phyloP scores from a whole-genome alignment of 176 grass and related monocot species.

The Pharus latifolius region DNA sequence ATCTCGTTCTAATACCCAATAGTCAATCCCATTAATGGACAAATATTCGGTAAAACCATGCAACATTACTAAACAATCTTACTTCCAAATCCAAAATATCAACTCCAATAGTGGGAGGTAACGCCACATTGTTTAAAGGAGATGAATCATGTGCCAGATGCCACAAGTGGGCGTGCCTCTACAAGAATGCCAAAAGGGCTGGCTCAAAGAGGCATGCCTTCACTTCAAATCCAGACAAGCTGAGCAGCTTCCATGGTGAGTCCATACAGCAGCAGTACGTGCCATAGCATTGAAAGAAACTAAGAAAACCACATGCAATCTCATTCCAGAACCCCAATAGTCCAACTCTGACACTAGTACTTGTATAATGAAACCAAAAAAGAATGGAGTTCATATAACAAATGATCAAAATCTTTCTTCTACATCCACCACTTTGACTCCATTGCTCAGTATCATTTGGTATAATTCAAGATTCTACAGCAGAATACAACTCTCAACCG shows the following conservation, averaged over 20 bases:
- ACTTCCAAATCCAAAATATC: neutral
- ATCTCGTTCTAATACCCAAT: neutral
- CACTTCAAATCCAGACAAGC: neutral
- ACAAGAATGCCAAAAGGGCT: neutral
- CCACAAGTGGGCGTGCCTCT: neutral
- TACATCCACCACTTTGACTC: neutral
- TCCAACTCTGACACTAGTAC: neutral
- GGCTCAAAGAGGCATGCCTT: neutral
- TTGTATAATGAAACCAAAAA: neutral
- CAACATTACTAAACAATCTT: neutral
- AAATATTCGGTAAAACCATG: slow-evolving; percentile 1
- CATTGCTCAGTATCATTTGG: neutral
- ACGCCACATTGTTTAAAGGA: no score
- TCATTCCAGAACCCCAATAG: neutral
- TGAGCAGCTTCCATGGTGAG: neutral
- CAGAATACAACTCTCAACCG: neutral
- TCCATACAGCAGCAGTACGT: neutral
- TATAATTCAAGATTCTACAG: neutral
- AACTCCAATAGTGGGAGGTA: neutral
- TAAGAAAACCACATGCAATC: neutral
- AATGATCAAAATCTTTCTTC: neutral
- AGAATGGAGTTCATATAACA: neutral
- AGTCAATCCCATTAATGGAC: neutral
- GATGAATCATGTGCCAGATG: no score
- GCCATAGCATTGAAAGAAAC: neutral